phyloP scores from a whole-genome alignment of 441 rosid species.

The Biscutella laevigata region DNA sequence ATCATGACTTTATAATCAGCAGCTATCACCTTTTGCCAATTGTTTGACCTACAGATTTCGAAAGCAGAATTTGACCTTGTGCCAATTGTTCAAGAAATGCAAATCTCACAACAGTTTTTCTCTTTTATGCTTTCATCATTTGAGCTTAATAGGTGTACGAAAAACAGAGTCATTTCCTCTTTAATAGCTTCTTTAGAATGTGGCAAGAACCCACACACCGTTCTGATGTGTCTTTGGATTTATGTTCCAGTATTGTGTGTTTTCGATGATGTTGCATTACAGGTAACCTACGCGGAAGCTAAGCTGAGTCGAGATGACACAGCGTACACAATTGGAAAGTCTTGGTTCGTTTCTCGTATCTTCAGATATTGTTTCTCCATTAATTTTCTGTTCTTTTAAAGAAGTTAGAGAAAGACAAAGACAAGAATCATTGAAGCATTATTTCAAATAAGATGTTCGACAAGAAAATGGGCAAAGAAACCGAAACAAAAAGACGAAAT shows the following conservation, averaged over 20 bases:
- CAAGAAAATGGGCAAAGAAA: too few relatives aligned
- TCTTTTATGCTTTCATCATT: not conserved
- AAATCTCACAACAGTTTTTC: conserved; percentile 16
- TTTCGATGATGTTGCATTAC: conserved; percentile 11
- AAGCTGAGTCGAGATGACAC: conserved; percentile 58
- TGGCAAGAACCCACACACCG: not conserved
- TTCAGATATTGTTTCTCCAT: not conserved
- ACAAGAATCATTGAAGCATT: conserved; percentile 41
- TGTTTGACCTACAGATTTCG: conserved; percentile 40
- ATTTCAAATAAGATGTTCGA: too few relatives aligned
- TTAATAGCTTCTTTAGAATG: conserved; percentile 1
- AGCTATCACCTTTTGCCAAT: conserved; percentile 29
- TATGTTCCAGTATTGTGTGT: not conserved
- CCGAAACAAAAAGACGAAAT: too few relatives aligned
- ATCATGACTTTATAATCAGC: conserved; percentile 60
- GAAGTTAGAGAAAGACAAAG: conserved; percentile 65
- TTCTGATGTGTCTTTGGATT: not conserved
- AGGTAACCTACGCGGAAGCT: conserved; percentile 69
- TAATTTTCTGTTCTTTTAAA: conserved; percentile 22
- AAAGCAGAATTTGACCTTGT: conserved; percentile 72
- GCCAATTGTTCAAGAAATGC: conserved; percentile 82
- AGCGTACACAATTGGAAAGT: conserved; percentile 51
- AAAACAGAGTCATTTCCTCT: not conserved
- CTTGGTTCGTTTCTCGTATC: conserved; percentile 11
- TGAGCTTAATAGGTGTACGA: not conserved